Percentiles rank a stretch among this genome's conserved stretches.
phyloP scores from a whole-genome alignment of 2,329 filamentous ascomycete genomes.

The Triangularia setosa region DNA sequence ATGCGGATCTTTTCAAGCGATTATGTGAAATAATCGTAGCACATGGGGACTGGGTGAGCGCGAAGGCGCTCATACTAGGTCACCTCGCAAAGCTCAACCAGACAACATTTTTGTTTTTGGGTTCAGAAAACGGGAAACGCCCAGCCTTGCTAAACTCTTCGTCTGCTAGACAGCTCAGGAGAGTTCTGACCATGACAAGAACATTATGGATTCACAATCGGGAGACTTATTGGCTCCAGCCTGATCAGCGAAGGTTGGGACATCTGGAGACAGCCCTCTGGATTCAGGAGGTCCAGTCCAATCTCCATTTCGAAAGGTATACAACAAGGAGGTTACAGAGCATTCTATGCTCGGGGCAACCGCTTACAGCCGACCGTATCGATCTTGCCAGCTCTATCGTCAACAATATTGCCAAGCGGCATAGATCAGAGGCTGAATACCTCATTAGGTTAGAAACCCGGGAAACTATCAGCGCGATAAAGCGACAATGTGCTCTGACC shows the following conservation, averaged over 20 bases:
- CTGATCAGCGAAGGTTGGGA: neutral
- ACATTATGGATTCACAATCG: neutral
- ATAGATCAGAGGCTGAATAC: neutral
- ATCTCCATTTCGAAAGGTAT: neutral
- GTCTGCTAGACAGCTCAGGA: constrained; percentile 12
- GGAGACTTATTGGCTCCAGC: neutral
- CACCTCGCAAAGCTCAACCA: constrained; percentile 27
- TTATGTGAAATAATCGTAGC: constrained; percentile 42
- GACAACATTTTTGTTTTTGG: constrained; percentile 18
- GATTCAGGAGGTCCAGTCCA: neutral
- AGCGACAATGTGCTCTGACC: neutral
- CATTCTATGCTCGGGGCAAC: neutral
- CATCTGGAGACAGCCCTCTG: neutral
- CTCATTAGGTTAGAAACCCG: neutral
- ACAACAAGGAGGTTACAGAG: neutral
- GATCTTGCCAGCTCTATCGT: neutral
- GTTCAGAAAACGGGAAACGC: neutral
- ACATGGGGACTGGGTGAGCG: constrained; percentile 35
- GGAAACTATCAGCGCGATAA: neutral
- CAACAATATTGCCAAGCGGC: neutral
- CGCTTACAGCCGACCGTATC: neutral
- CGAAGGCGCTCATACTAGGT: constrained; percentile 34
- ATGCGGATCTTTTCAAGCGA: constrained; percentile 32
- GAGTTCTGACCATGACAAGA: constrained; percentile 13
- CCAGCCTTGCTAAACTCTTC: neutral